Conservation (phyloP, 169 alveolate species). For the Plasmodium vivax region DNA sequence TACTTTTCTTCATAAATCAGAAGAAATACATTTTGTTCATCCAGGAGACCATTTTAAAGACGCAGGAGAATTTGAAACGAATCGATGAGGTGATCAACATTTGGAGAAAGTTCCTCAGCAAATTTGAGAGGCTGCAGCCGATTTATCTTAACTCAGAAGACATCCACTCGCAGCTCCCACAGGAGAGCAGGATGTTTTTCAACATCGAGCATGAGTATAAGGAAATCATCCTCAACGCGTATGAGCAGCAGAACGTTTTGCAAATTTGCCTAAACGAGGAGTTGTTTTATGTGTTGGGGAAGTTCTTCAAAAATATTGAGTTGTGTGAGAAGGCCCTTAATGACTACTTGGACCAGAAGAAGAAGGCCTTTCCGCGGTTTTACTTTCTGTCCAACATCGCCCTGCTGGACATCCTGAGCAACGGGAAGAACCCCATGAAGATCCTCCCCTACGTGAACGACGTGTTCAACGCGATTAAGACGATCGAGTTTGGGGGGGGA, state of each 20-base stretch:
- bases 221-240: conserved; percentile 94
- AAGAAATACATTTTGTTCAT: conserved; percentile 92
- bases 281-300: conserved; percentile 89
- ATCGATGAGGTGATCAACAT: conserved; percentile 93
- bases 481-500: conserved; percentile 35
- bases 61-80: conserved; percentile 88
- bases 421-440: conserved; percentile 94
- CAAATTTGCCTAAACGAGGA: conserved; percentile 95
- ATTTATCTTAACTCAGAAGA: conserved; percentile 96
- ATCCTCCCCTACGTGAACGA: conserved; percentile 32
- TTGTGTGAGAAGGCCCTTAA: conserved; percentile 95
- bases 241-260: conserved; percentile 91
- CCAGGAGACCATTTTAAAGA: conserved; percentile 91
- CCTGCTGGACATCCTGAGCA: conserved; percentile 93
- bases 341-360: conserved; percentile 95
- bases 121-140: conserved; percentile 95
- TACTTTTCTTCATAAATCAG: conserved; percentile 73
- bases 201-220: conserved; percentile 93
- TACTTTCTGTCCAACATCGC: conserved; percentile 97
- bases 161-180: conserved; percentile 95
- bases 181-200: conserved; percentile 94
- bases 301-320: conserved; percentile 91
- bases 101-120: conserved; percentile 95
- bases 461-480: conserved; percentile 53
- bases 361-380: conserved; percentile 96